Base-by-base conservation (phyloP, 495 filamentous ascomycete species). In the Penicillium salamii region DNA sequence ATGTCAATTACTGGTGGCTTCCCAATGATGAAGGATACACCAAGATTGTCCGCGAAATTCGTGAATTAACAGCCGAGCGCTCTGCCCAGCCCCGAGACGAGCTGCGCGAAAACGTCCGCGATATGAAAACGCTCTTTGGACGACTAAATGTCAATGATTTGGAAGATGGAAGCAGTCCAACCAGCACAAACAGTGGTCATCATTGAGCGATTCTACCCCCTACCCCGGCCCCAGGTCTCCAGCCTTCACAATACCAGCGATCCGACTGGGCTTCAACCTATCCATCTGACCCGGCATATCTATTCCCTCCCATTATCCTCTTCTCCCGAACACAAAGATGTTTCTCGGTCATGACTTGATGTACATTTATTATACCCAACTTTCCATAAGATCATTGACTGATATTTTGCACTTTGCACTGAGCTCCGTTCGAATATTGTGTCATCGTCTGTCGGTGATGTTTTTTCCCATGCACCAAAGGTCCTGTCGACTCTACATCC, bases 1-100 rank as follows among this genome's bases (percentile, higher is more conserved):
- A 83, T 42, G 75, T 89, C 49, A 75, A 79, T 43, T 78, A 85
- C 31, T 95, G 90, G 89, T 96, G 90, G 90, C 79, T 95, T 18
- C 88, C 90, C 2, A 82, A 91, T 59, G 82, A 90, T 58, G 87
- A 90, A 71, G 83, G 80, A 17, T 86, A 83, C 55, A 79, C 80
- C 3, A 74, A 79, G 5, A 78, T 93, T 24, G 73, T 95, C 28
- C 86, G 85, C 21, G 84, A 78, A 50, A 82, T 95, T 42, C 83
- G 89, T n/a, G 74, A 77, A 20, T 86, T 92, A 67, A 85, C 87
- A 2, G 81, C 88, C 53, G 86, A 91, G 41, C 83, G 88, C 38
- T 72, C 68, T 3, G 66, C 58, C n/a, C 82, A 83, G 52, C 80
- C 75, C 32, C 78, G 77, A 20, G 85, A 88, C 46, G 64, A 82